Evolutionary conservation across 2,329 filamentous ascomycete species (phyloP), one percentile per base, ranked within the genome.

Genomic region (Aaosphaeria arxii): DNA sequence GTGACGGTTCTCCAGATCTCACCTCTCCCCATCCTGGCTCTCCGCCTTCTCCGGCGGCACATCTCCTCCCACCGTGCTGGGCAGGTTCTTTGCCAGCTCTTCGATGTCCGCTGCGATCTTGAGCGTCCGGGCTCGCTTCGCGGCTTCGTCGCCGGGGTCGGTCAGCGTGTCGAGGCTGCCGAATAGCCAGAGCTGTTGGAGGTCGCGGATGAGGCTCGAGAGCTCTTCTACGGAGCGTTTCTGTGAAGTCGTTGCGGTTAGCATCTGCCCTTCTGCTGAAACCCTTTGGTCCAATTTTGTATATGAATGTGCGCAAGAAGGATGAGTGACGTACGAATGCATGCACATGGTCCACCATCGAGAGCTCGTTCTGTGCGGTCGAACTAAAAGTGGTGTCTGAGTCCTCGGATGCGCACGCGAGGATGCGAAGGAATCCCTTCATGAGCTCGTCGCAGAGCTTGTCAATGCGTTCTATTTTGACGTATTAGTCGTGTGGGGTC

Each of bases 141-240:
- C 17, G 17, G 17, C 17, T 24, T 24, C 17, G 17, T 24, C 17
- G 2, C 17, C 17, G 17, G 17, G 17, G 17, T 67, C 57, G 30
- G 57, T 53, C 1, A 85, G 62, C 0, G 81, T 84, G 48, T 85
- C 77, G 40, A 87, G 72, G 48, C 81, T 80, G 3, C 84, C 84
- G 57, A 85, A 86, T 5, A 86, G 71, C 84, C 84, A 87, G 24
- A 82, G 74, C 61, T 87, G 84, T 61, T 87, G 85, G 69, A 87
- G 73, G 29, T 78, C 76, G 24, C 84, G 77, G 29, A 81, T 83
- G 11, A 87, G 64, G 9, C 77, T 76, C 49, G 84, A 74, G 7
- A 85, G 72, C 46, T 86, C 83, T 69, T 87, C 83, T 11, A 80
- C 78, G 1, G 81, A 77, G 48, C 80, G 79, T 53, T 85, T 78